Evolutionary conservation across 148 eudicot species (phyloP).

Genomic region (Simmondsia chinensis): DNA sequence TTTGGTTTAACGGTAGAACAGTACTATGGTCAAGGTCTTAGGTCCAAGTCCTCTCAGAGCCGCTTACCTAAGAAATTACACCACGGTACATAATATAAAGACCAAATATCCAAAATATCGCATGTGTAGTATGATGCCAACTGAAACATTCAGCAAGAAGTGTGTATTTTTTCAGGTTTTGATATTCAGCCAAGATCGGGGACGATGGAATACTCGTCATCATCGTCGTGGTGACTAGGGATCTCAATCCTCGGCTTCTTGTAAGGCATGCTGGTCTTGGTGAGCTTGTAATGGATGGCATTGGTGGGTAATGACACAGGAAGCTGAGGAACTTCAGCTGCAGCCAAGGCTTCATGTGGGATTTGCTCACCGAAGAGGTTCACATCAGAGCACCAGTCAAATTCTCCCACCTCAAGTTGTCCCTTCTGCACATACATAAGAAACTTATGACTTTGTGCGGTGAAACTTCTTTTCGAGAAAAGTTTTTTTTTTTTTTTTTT

Average conservation of each 20-base stretch:
- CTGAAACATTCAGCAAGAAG: constrained; percentile 6
- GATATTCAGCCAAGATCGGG: constrained; percentile 82
- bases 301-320: constrained; percentile 34
- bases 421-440: constrained; percentile 49
- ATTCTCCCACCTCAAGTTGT: constrained; percentile 60
- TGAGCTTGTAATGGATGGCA: constrained; percentile 27
- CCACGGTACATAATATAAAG: too few species aligned
- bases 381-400: constrained; percentile 72
- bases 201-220: constrained; percentile 74
- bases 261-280: constrained; percentile 36
- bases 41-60: too few species aligned
- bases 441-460: too few species aligned
- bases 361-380: constrained; percentile 61
- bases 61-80: too few species aligned
- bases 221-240: constrained; percentile 39
- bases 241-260: constrained; percentile 76
- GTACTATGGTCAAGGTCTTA: too few species aligned
- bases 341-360: constrained; percentile 37
- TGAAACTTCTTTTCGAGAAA: too few species aligned
- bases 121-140: constrained; percentile 1
- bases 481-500: too few species aligned
- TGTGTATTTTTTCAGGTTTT: too few species aligned
- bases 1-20: too few species aligned
- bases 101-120: neutral
- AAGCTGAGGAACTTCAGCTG: constrained; percentile 95